Evolutionary conservation across 495 filamentous ascomycete genomes (phyloP).

Genomic region (Glonium stellatum): DNA sequence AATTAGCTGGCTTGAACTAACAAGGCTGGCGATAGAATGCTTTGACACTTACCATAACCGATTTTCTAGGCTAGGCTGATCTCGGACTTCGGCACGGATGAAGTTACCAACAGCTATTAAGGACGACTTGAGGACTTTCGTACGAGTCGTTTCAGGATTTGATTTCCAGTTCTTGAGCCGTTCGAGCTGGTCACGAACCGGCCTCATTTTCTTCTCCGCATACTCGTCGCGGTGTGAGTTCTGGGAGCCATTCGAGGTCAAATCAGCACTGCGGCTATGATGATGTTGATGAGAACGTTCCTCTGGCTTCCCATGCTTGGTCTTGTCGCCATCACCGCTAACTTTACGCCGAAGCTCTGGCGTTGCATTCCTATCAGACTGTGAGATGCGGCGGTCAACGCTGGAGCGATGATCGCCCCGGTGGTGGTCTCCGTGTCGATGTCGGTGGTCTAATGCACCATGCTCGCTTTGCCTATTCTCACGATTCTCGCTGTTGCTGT

Average conservation of each 20-base stretch:
- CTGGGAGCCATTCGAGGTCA: conserved; percentile 19
- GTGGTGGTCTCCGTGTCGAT: conserved; percentile 39
- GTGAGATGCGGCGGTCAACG: conserved; percentile 41
- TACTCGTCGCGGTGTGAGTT: conserved; percentile 41
- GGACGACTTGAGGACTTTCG: conserved; percentile 46
- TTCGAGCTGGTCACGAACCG: conserved; percentile 52
- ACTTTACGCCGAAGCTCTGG: conserved; percentile 32
- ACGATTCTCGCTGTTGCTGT: conserved; percentile 40
- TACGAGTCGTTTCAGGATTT: conserved; percentile 52
- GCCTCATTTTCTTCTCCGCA: conserved; percentile 53
- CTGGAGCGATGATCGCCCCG: conserved; percentile 23
- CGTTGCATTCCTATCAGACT: conserved; percentile 35
- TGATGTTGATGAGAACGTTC: conserved; percentile 6
- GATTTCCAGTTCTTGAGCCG: conserved; percentile 54
- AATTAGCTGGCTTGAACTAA: not conserved
- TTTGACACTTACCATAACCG: conserved; percentile 38
- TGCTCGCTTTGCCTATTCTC: conserved; percentile 31
- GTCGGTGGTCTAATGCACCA: conserved; percentile 20
- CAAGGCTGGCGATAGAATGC: not conserved
- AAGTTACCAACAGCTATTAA: conserved; percentile 48
- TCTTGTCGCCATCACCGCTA: conserved; percentile 25
- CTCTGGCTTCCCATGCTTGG: conserved; percentile 11
- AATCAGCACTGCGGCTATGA: conserved; percentile 20
- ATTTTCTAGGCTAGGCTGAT: conserved; percentile 30
- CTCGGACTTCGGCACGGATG: conserved; percentile 37